Evolutionary conservation across 2,329 filamentous ascomycete species (phyloP), one percentile per base, ranked within the genome.

Genomic region (Cordyceps javanica): DNA sequence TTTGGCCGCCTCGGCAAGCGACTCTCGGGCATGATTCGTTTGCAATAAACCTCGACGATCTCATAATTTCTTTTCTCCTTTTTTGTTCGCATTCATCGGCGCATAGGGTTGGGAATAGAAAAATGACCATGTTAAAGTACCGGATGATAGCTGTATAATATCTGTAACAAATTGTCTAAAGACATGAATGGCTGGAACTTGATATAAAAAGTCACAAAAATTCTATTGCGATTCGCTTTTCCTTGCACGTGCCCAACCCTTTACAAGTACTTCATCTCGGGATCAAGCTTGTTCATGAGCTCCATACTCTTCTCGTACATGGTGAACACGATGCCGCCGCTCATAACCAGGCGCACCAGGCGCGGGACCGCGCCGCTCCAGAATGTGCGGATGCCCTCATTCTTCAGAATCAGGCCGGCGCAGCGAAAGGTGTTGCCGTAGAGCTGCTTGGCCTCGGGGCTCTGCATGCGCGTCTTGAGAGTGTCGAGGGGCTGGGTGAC

Each of bases 281-380:
- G 94, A 70, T 99, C 94, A 54, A 92, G 59, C 67, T 71, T 79
- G 66, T 90, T 83, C 77, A 99, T 85, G 59, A 91, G 66, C 55
- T 97, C 93, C 78, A 97, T 97, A 59, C 88, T 89, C 82, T 97
- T 97, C 77, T 97, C 93, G 71, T 97, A 94, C 87, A 97, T 95
- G 23, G 94, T 95, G 69, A 99, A 99, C 41, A 99, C 94, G 68
- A 99, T 96, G 19, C 94, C 94, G 57, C 94, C 94, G 68, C 91
- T 97, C 72, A 97, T 73, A 42, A 97, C 89, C 64, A 99, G 72
- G 58, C 94, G 80, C 25, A 86, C 93, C 66, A 99, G 73, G 55
- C 94, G 80, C 1, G 94, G 94, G 64, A 97, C 69, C 23, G 94
- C 93, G 26, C 94, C 94, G 64, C 90, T 93, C 94, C 94, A 99